Evolutionary conservation across 805 yeast species (phyloP).

Genomic region (Scheffersomyces lignosus): DNA sequence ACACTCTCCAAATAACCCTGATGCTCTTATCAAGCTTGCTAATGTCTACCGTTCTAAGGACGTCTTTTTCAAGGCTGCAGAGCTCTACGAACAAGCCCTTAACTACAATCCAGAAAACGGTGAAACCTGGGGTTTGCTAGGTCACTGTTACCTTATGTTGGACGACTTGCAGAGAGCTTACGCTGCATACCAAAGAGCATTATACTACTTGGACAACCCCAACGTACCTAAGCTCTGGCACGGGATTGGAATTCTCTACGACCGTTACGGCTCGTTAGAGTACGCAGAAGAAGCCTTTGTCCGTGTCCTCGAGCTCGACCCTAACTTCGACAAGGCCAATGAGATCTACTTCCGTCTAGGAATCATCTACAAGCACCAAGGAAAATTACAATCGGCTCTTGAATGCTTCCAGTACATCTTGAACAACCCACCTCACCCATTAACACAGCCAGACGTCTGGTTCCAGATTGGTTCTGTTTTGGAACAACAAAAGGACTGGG

Average conservation of each 20-base stretch:
- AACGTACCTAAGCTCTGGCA: slow-evolving; percentile 98
- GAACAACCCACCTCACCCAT: slow-evolving; percentile 89
- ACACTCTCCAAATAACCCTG: slow-evolving; percentile 82
- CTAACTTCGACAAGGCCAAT: slow-evolving; percentile 92
- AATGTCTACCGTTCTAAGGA: slow-evolving; percentile 86
- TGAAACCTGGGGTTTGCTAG: slow-evolving; percentile 95
- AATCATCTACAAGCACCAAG: slow-evolving; percentile 93
- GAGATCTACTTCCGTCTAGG: slow-evolving; percentile 97
- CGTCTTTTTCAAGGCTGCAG: slow-evolving; percentile 92
- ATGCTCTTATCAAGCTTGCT: slow-evolving; percentile 82
- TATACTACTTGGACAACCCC: slow-evolving; percentile 86
- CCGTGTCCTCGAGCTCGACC: slow-evolving; percentile 91
- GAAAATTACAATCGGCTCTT: slow-evolving; percentile 78
- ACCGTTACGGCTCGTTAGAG: slow-evolving; percentile 92
- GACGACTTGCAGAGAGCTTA: slow-evolving; percentile 96
- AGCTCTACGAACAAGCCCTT: slow-evolving; percentile 84
- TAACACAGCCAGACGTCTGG: slow-evolving; percentile 97
- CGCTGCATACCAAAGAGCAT: slow-evolving; percentile 94
- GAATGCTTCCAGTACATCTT: slow-evolving; percentile 94
- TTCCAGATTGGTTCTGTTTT: slow-evolving; percentile 95
- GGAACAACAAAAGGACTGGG: slow-evolving; percentile 90
- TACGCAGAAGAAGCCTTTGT: slow-evolving; percentile 99
- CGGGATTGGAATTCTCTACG: slow-evolving; percentile 95
- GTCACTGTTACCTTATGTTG: slow-evolving; percentile 95
- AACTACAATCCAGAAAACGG: slow-evolving; percentile 83